phyloP scores from a whole-genome alignment of 176 grass and related monocot genomes.

The Urochloa ruziziensis region DNA sequence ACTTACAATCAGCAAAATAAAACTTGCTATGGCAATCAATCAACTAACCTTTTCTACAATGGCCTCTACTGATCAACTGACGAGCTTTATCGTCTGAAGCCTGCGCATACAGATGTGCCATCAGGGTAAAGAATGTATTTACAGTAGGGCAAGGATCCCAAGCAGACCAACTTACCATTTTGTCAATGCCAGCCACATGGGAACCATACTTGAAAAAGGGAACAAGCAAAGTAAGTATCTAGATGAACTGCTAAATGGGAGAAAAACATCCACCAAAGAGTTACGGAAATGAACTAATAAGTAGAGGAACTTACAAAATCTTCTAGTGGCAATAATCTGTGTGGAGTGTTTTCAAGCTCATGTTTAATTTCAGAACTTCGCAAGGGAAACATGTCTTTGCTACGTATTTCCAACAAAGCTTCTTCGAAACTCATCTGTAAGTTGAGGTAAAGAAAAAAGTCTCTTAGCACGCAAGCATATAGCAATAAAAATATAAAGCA shows the following conservation, averaged over 20 bases:
- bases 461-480: not conserved
- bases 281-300: not conserved
- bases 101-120: not conserved
- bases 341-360: not conserved
- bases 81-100: not conserved
- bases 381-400: not conserved
- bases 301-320: not conserved
- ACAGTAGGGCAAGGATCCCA: not conserved
- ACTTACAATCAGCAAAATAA: not conserved
- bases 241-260: not conserved
- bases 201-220: not conserved
- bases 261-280: not conserved
- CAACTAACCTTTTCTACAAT: constrained; percentile 1
- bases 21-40: not conserved
- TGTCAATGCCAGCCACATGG: constrained; percentile 1
- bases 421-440: not conserved
- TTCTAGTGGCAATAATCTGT: not conserved
- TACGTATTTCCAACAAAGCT: not conserved
- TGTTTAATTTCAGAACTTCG: not conserved
- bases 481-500: not conserved
- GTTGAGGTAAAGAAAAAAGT: not conserved
- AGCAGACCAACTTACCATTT: not conserved
- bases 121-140: not conserved
- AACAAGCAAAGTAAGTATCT: not conserved
- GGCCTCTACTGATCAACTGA: not conserved